A percentile compares a stretch with the other conserved stretches of the same genome.
These are phyloP conservation scores for Pterocarpus macrocarpus DNA, from an alignment of 306 rosid species.

Conservation along the genomic window DNA sequence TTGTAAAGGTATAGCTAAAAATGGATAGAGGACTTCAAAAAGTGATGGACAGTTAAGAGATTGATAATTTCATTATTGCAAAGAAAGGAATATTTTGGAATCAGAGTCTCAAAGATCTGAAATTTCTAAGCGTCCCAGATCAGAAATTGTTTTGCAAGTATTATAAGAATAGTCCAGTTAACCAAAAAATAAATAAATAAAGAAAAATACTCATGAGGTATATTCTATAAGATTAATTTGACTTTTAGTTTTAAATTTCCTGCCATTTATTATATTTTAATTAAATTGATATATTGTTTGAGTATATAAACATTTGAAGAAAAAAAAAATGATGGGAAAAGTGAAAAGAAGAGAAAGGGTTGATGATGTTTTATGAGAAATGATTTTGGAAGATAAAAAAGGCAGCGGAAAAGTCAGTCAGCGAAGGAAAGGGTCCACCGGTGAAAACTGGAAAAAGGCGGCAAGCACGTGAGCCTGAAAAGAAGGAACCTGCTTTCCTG, in stretches of 20 bases:
- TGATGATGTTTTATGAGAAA: neutral
- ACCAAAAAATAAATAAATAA: too few relatives aligned
- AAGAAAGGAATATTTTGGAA: conserved; percentile 36
- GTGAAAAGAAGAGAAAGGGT: too few relatives aligned
- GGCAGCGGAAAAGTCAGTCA: conserved; percentile 7
- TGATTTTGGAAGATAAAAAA: conserved; percentile 42
- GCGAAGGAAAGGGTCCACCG: conserved; percentile 50
- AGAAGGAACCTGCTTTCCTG: conserved; percentile 54
- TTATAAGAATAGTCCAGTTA: too few relatives aligned
- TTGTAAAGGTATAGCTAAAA: conserved; percentile 54
- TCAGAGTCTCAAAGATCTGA: conserved; percentile 34
- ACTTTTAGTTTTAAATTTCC: too few relatives aligned
- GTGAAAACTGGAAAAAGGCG: conserved; percentile 41
- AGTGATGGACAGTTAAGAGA: conserved; percentile 27
- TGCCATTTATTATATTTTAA: too few relatives aligned
- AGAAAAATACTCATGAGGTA: too few relatives aligned
- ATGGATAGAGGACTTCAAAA: conserved; percentile 45
- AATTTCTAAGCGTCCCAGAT: neutral
- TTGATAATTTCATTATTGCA: neutral
- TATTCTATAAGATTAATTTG: too few relatives aligned
- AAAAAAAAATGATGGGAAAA: too few relatives aligned
- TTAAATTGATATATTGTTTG: too few relatives aligned
- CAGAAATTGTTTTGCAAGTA: too few relatives aligned
- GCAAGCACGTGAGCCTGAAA: conserved; percentile 63
- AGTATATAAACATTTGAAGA: neutral